Base-by-base conservation (phyloP, 345 rosid genomes). In the Citrus glauca region DNA sequence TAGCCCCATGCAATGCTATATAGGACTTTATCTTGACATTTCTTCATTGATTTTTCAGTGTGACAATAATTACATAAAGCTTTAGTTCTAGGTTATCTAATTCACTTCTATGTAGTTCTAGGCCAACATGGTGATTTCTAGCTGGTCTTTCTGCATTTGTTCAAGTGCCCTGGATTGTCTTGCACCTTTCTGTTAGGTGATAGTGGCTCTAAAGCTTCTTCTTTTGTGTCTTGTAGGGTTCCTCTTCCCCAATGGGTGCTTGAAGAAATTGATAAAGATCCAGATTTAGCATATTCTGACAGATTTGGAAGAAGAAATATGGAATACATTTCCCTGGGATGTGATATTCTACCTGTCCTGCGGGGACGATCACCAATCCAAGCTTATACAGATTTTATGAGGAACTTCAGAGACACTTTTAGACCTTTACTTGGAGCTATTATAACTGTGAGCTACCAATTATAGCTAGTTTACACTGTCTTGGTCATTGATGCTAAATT, bases 181-280 rank as follows among this genome's bases (percentile, higher is more conserved):
- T 38, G 32, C 28, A 7, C n/a, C 38, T 4, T 64, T 59, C 37
- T 66, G 56, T 61, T 56, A 62, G 74, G 30, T 78, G 65, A 50
- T 71, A 17, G 79, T 75, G 55, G 60, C 67, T 53, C 79, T 77
- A 66, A 82, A 74, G 40, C 75, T 76, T 78, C 33, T 28, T 48
- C 22, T 63, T 72, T 73, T 75, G 65, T 74, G 53, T 77, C 17
- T 69, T 82, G 60, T 77, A 89, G 92, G 88, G 79, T 89, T 71
- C 81, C 92, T 74, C 87, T 89, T 56, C 90, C 90, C 30, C 66
- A 35, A 35, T 89, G 92, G 92, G 92, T 89, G 76, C 83, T 85
- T 32, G 79, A 78, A 74, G 87, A 87, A 82, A 81, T 87, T 30
- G 71, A 80, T 63, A 86, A 79, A 71, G 72, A 89, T 78, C 89